phyloP scores from a whole-genome alignment of 768 basidiomycete genomes.

The Kwoniella europaea region DNA sequence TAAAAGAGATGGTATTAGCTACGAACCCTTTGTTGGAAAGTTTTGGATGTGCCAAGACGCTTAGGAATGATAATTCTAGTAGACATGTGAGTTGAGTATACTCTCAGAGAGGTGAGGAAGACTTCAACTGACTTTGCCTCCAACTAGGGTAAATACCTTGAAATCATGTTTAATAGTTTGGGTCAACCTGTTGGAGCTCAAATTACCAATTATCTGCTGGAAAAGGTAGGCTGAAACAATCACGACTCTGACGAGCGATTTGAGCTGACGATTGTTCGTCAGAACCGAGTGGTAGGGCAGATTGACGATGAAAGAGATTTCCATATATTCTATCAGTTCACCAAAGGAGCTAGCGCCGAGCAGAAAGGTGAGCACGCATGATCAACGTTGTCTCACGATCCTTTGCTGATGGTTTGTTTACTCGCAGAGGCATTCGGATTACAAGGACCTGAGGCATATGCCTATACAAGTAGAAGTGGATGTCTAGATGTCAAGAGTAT shows the following conservation, averaged over 20 bases:
- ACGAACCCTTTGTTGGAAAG: slow-evolving; percentile 97
- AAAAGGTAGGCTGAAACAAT: slow-evolving; percentile 72
- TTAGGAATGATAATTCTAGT: slow-evolving; percentile 98
- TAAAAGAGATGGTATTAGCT: slow-evolving; percentile 99
- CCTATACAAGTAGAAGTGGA: slow-evolving; percentile 88
- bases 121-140: neutral
- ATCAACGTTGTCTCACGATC: too few relatives aligned
- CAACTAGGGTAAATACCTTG: slow-evolving; percentile 90
- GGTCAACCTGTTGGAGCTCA: slow-evolving; percentile 96
- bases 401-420: neutral
- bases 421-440: slow-evolving; percentile 84
- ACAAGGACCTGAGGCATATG: slow-evolving; percentile 93
- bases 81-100: slow-evolving; percentile 74
- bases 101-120: neutral
- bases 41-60: slow-evolving; percentile 98
- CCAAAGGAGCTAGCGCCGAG: slow-evolving; percentile 86
- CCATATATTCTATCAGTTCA: slow-evolving; percentile 99
- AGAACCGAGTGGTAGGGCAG: slow-evolving; percentile 81
- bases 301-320: slow-evolving; percentile 96
- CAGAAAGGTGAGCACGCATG: slow-evolving; percentile 71
- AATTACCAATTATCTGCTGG: slow-evolving; percentile 96
- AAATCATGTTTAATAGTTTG: slow-evolving; percentile 95
- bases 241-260: neutral
- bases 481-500: slow-evolving; percentile 91
- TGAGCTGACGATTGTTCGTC: slow-evolving; percentile 18